Evolutionary conservation across 805 yeast genomes (phyloP).

Genomic region (Metschnikowia sp.): DNA sequence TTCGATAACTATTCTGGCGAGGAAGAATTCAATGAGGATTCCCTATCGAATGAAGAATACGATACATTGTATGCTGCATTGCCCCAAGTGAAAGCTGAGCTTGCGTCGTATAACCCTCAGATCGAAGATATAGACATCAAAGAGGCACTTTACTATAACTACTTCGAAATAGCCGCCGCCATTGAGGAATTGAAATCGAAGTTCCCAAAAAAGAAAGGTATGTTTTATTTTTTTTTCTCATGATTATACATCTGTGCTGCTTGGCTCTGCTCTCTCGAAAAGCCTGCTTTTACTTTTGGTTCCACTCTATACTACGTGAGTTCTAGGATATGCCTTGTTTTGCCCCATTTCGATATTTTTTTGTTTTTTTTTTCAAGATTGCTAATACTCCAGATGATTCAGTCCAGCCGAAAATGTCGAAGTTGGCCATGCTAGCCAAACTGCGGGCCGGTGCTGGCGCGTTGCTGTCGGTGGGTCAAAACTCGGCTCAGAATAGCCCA

Average conservation of each 20-base stretch:
- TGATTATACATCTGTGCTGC: neutral
- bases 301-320: slow-evolving; percentile 5
- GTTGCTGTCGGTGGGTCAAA: neutral
- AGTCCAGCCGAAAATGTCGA: slow-evolving; percentile 14
- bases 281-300: neutral
- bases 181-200: slow-evolving; percentile 42
- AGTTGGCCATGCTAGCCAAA: slow-evolving; percentile 17
- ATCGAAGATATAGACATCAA: slow-evolving; percentile 51
- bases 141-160: slow-evolving; percentile 57
- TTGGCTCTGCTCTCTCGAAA: neutral
- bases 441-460: slow-evolving; percentile 9
- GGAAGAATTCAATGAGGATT: slow-evolving; percentile 37
- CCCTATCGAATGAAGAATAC: slow-evolving; percentile 38
- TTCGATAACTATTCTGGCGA: slow-evolving; percentile 25
- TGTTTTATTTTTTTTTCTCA: slow-evolving; percentile 23
- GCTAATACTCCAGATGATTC: slow-evolving; percentile 19
- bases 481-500: too few relatives aligned
- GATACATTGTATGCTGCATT: slow-evolving; percentile 40
- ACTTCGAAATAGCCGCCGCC: slow-evolving; percentile 52
- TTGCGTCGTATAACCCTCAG: slow-evolving; percentile 39
- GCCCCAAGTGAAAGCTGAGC: slow-evolving; percentile 39
- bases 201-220: slow-evolving; percentile 41
- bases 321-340: slow-evolving; percentile 1
- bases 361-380: slow-evolving; percentile 11
- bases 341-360: neutral